These are phyloP conservation scores for Parsonsia alboflavescens DNA, from an alignment of 257 asterid genomes.

Conservation along the genomic window DNA sequence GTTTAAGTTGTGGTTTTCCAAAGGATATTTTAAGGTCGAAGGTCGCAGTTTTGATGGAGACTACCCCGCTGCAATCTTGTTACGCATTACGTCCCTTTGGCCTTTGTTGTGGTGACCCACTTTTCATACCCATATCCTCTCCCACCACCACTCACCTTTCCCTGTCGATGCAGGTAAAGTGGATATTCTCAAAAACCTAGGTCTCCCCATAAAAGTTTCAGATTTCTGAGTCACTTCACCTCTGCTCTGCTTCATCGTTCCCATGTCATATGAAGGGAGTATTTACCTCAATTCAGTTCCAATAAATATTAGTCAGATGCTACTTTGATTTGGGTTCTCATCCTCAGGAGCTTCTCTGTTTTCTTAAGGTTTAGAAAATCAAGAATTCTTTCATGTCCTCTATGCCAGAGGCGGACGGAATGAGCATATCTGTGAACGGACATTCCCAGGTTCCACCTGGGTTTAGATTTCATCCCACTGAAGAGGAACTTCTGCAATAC, in stretches of 20 bases:
- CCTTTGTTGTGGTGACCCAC: conserved; percentile 15
- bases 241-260: not conserved
- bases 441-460: conserved; percentile 69
- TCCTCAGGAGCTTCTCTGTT: not conserved
- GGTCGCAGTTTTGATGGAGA: conserved; percentile 41
- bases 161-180: conserved; percentile 22
- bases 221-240: not conserved
- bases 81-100: conserved; percentile 6
- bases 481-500: conserved; percentile 62
- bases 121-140: conserved; percentile 15
- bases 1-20: conserved; percentile 27
- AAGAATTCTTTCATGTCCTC: not conserved
- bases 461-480: conserved; percentile 67
- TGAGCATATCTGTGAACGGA: conserved; percentile 56
- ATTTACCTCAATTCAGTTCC: not conserved
- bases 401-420: conserved; percentile 3
- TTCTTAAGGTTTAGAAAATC: no score
- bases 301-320: no score
- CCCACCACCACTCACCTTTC: conserved; percentile 14
- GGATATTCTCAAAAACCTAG: conserved; percentile 20
- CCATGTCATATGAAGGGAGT: not conserved
- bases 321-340: not conserved
- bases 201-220: conserved; percentile 14
- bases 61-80: conserved; percentile 23
- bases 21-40: conserved; percentile 45